Evolutionary conservation across 306 rosid genomes (phyloP).

Genomic region (Trifolium fragiferum): DNA sequence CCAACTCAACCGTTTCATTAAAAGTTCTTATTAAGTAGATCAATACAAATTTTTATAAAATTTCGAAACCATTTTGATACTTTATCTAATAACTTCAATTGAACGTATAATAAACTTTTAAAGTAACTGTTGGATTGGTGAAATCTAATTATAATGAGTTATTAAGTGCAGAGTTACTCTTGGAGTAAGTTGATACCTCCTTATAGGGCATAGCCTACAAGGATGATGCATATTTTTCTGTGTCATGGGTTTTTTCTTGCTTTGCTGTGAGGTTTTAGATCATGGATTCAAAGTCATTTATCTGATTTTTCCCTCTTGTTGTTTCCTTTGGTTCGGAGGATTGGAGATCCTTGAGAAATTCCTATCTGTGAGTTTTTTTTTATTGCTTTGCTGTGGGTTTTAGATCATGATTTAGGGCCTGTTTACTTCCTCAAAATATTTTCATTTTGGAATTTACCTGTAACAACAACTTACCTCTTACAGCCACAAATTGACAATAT

Average conservation of each 20-base stretch:
- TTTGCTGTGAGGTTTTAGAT: neutral
- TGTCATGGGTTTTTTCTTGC: slow-evolving; percentile 2
- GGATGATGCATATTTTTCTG: neutral
- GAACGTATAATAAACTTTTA: no score
- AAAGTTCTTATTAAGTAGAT: no score
- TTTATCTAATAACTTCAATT: no score
- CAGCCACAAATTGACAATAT: neutral
- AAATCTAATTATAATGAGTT: no score
- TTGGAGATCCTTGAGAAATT: neutral
- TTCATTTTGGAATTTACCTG: neutral
- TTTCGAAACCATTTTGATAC: no score
- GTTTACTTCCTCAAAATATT: neutral
- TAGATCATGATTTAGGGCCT: neutral
- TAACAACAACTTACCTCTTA: neutral
- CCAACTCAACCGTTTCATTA: no score
- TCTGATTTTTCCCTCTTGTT: neutral
- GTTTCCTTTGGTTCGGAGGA: slow-evolving; percentile 25
- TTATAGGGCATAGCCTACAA: neutral
- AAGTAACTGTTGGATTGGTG: no score
- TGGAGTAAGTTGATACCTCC: no score
- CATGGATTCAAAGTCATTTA: slow-evolving; percentile 1
- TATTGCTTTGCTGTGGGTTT: neutral
- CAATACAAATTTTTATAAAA: no score
- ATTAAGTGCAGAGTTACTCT: no score
- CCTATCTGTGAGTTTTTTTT: neutral